phyloP scores from a whole-genome alignment of 768 basidiomycete genomes.

The Tricholoma bakamatsutake region DNA sequence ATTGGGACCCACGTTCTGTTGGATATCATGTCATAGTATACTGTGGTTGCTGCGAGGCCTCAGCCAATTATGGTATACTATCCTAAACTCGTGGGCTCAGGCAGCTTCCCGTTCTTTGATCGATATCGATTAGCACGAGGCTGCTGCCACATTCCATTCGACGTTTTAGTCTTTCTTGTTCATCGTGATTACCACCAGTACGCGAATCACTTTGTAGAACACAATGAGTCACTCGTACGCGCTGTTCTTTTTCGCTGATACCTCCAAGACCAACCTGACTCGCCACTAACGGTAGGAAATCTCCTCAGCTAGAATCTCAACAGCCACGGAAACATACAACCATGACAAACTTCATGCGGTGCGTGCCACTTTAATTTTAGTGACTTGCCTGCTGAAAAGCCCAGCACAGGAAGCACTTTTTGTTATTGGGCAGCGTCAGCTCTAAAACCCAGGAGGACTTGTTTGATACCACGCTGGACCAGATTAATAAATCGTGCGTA shows the following conservation, averaged over 20 bases:
- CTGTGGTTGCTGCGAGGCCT: neutral
- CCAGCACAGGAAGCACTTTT: neutral
- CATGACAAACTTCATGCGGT: neutral
- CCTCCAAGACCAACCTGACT: neutral
- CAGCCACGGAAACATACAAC: neutral
- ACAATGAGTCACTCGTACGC: neutral
- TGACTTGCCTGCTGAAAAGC: neutral
- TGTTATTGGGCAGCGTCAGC: neutral
- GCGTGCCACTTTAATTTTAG: neutral
- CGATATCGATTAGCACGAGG: slow-evolving; percentile 4
- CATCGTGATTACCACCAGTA: neutral
- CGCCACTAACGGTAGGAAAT: neutral
- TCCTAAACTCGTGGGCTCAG: neutral
- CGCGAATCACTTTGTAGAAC: neutral
- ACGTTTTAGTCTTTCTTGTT: neutral
- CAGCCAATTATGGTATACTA: neutral
- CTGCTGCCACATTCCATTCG: neutral
- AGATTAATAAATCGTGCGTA: neutral
- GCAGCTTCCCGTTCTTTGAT: neutral
- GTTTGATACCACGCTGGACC: neutral
- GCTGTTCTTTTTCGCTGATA: neutral
- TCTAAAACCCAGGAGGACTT: neutral
- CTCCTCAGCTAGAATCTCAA: neutral
- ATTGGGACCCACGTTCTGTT: neutral
- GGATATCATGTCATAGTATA: neutral